Evolutionary conservation across 306 rosid species (phyloP), one percentile per base, ranked within the genome.

Genomic region (Quercus parvula): DNA sequence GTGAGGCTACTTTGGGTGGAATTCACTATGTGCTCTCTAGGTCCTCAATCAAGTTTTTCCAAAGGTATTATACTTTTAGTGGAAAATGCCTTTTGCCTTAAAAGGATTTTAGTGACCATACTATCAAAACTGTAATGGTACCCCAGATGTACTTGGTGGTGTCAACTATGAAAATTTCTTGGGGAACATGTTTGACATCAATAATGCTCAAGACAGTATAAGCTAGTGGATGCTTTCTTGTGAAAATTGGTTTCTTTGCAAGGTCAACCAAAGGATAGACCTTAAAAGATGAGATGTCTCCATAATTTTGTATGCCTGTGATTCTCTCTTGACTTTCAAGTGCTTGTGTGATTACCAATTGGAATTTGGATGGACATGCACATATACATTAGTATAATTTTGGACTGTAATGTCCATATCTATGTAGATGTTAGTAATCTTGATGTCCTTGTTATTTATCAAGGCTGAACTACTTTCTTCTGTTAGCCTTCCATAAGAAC

Each of bases 1-100:
- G 70, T 86, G 97, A 71, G 99, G 99, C 51, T 92, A 94, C 86
- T 86, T 73, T 35, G 91, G 99, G 57, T 94, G 92, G 97, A 94
- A 94, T 75, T 94, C 99, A 15, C 81, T 88, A 22, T 95, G 97
- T 63, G 99, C 97, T 22, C 79, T 96, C 20, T 78, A 91, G 83
- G 90, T 96, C 82, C 91, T 96, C 11, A 75, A 87, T 75, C 76
- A 88, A 80, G 87, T 93, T 81, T 96, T 96, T 74, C 98, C 98
- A 9, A 90, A 91, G 98, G 99, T 96, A 88, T 69, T 63, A 25
- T 61, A 52, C 62, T 62, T 79, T 57, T 56, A 15, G 75, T 9
- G 22, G 49, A 33, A 63, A 67, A 31, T 33, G 8, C 49, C 51
- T 66, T 15, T 18, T 31, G 25, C 49, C 15, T 66, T 66, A 5